Evolutionary conservation across 345 rosid species (phyloP).

Genomic region (Citrus australasica): DNA sequence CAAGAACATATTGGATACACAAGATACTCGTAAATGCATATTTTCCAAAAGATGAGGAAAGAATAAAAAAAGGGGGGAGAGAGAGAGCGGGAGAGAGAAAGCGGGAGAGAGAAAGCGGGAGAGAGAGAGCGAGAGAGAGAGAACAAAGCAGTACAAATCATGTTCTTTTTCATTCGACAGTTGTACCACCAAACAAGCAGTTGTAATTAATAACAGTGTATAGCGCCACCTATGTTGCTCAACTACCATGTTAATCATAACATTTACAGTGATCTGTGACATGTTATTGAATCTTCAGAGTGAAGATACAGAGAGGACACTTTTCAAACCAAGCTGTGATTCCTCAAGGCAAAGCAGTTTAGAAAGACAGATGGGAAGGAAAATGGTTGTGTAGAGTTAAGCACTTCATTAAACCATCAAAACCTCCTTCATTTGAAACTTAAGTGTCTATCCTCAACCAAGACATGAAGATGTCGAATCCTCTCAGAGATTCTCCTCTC

Average conservation of each 20-base stretch:
- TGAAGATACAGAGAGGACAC: background rate
- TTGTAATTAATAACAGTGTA: background rate
- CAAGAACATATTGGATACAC: background rate
- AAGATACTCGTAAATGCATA: background rate
- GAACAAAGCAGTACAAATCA: background rate
- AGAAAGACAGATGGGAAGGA: background rate
- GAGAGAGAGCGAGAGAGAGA: background rate
- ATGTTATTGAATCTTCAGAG: background rate
- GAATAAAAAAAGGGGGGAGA: background rate
- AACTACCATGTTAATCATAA: background rate
- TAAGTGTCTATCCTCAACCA: background rate
- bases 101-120: no score
- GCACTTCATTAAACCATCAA: background rate
- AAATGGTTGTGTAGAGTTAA: background rate
- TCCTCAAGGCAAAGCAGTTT: background rate
- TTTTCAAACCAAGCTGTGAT: background rate
- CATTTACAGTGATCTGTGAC: background rate
- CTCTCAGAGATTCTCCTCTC: slow-evolving; percentile 35
- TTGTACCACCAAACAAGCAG: background rate
- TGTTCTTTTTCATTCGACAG: background rate
- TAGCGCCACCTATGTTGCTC: background rate
- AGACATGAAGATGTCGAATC: slow-evolving; percentile 13
- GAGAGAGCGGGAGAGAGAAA: no score
- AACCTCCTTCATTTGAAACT: background rate
- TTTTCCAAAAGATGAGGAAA: background rate